A percentile compares a stretch with the other conserved stretches of the same genome.
These are phyloP conservation scores for Cladosporium phlei DNA, from an alignment of 2,329 filamentous ascomycete genomes.

Conservation along the genomic window DNA sequence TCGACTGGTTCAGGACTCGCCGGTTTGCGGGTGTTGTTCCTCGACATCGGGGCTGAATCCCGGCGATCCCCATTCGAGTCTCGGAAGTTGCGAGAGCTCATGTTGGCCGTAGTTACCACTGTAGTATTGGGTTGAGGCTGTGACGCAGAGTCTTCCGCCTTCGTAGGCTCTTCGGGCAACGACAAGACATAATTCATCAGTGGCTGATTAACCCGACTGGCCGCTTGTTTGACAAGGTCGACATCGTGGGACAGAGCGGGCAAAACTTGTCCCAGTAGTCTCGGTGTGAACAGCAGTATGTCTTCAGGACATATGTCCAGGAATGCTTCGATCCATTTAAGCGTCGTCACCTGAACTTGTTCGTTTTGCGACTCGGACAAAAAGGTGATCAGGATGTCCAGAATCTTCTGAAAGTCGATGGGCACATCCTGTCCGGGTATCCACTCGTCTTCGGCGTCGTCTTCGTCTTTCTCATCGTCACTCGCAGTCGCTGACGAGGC, in stretches of 20 bases:
- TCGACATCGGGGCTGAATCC: conserved; percentile 11
- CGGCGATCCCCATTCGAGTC: conserved; percentile 10
- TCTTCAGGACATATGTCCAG: conserved; percentile 97
- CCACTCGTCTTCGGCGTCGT: conserved; percentile 81
- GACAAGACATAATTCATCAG: conserved; percentile 94
- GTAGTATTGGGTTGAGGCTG: conserved; percentile 4
- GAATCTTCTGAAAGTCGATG: conserved; percentile 84
- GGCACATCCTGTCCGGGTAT: conserved; percentile 95
- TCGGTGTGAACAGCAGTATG: conserved; percentile 89
- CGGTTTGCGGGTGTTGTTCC: conserved; percentile 18
- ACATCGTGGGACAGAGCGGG: conserved; percentile 91
- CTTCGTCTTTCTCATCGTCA: conserved; percentile 40
- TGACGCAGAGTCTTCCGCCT: conserved; percentile 28
- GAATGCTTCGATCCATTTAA: conserved; percentile 94
- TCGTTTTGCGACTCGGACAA: conserved; percentile 82
- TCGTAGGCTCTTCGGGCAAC: conserved; percentile 60
- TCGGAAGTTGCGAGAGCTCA: not conserved
- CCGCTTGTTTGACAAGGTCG: conserved; percentile 82
- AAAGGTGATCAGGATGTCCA: conserved; percentile 87
- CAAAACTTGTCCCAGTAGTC: conserved; percentile 83
- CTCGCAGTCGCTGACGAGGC: conserved; percentile 54
- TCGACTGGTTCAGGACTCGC: conserved; percentile 23
- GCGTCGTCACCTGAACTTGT: conserved; percentile 81
- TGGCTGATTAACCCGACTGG: conserved; percentile 81
- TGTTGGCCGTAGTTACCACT: not conserved